Evolutionary conservation across 163 green algal species (phyloP).

Genomic region (Scenedesmus sp.): DNA sequence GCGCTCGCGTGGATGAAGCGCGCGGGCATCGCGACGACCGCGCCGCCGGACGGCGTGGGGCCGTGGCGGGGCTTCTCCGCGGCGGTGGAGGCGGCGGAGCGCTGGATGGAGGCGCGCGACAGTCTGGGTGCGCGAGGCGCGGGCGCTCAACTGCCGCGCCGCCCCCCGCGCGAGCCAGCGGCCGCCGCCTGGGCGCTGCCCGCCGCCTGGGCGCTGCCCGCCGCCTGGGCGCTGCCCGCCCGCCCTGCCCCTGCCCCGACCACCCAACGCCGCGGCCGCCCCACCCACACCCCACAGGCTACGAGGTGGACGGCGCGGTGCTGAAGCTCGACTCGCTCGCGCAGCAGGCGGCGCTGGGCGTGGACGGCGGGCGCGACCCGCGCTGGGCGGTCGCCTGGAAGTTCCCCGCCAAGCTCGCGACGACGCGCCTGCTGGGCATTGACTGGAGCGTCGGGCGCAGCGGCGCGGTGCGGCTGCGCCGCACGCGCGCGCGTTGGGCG

Average conservation of each 20-base stretch:
- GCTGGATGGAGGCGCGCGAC: constrained; percentile 50
- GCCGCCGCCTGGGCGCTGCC: too few species aligned
- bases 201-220: too few species aligned
- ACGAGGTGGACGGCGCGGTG: constrained; percentile 68
- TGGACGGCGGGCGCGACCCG: constrained; percentile 50
- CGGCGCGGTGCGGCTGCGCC: constrained; percentile 51
- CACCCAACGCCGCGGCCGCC: not conserved
- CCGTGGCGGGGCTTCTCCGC: constrained; percentile 29
- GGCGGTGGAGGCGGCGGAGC: constrained; percentile 50
- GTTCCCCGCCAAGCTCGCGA: constrained; percentile 56
- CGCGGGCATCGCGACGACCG: constrained; percentile 11
- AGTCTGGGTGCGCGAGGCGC: constrained; percentile 45
- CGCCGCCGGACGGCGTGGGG: too few species aligned
- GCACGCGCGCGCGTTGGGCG: too few species aligned
- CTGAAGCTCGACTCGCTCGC: constrained; percentile 66
- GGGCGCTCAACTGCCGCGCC: too few species aligned
- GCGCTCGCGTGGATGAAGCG: not conserved
- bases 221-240: too few species aligned
- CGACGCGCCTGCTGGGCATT: constrained; percentile 59
- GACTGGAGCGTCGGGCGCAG: constrained; percentile 60
- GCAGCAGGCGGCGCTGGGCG: constrained; percentile 50
- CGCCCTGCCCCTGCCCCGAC: too few species aligned
- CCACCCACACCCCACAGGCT: constrained; percentile 40
- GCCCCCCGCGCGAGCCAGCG: too few species aligned
- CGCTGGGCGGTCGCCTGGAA: constrained; percentile 75